phyloP scores from a whole-genome alignment of 2,329 filamentous ascomycete species.

The Drechmeria coniospora region DNA sequence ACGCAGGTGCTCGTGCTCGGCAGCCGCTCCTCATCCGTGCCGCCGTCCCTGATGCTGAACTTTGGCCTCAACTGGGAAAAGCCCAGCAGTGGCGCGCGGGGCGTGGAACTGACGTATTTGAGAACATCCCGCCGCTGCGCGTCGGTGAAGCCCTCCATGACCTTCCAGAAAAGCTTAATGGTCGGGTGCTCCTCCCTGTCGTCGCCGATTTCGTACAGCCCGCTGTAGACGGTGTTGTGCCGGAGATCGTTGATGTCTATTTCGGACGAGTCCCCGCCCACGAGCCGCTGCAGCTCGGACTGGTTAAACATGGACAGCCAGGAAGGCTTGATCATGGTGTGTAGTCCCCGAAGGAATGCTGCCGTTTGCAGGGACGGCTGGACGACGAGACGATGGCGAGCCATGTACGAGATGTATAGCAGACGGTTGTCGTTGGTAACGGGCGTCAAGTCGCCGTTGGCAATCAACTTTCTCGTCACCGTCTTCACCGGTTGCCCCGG shows the following conservation, averaged over 20 bases:
- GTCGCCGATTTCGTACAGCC: constrained; percentile 78
- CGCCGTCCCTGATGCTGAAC: constrained; percentile 78
- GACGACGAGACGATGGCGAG: constrained; percentile 67
- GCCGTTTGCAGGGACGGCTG: constrained; percentile 72
- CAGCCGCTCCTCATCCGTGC: constrained; percentile 46
- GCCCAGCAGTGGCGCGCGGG: constrained; percentile 74
- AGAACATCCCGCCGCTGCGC: constrained; percentile 69
- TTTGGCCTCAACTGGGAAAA: constrained; percentile 72
- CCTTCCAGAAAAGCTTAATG: constrained; percentile 78
- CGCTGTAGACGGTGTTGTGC: constrained; percentile 71
- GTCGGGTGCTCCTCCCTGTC: constrained; percentile 77
- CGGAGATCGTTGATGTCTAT: constrained; percentile 82
- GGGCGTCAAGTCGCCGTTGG: constrained; percentile 56
- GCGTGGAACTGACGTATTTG: constrained; percentile 91
- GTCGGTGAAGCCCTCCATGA: constrained; percentile 63
- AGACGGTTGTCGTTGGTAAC: constrained; percentile 89
- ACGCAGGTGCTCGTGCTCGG: constrained; percentile 95
- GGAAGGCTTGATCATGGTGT: constrained; percentile 72
- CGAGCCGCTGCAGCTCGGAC: constrained; percentile 78
- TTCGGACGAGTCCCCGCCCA: constrained; percentile 71
- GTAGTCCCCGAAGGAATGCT: constrained; percentile 75
- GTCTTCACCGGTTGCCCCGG: constrained; percentile 36
- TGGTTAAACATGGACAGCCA: constrained; percentile 99
- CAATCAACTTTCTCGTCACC: constrained; percentile 59
- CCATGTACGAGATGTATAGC: constrained; percentile 87